Base-by-base conservation (phyloP, 257 asterid species). In the Capsicum rhomboideum region DNA sequence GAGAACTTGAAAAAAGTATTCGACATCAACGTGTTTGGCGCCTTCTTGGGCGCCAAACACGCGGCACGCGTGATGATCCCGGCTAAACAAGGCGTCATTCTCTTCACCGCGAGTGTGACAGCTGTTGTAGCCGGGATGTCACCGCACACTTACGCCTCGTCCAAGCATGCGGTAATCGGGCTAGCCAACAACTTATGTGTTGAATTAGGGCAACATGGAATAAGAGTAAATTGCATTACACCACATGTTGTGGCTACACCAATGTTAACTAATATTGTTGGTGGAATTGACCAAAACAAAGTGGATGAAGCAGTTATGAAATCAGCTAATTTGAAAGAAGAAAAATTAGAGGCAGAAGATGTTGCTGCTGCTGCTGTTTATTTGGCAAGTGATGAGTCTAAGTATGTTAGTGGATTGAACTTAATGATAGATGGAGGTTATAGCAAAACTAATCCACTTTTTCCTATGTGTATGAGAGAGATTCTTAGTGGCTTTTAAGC, bases 1-100 rank as follows among this genome's bases (percentile, higher is more conserved):
- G 82, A 72, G 7, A 84, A 85, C 53, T 68, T 89, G 55, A 82
- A 66, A 52, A 53, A 83, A 49, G 87, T 89, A n/a, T 80, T 91
- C 7, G 87, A 87, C 7, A 89, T 88, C 9, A 91, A 89, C 18
- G 86, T 89, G 2, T 87, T 69, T 4, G 93, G 92, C 2, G 87
- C 85, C 6, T 80, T 85, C n/a, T 13, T 68, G 4, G 28, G 87
- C 6, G 87, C 87, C 28, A 80, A 87, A 74, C 88, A 87, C 64
- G 90, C 90, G 0, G 83, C 90, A 2, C 82, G 87, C 0, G 88
- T 80, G 37, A 87, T 87, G 90, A 80, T 87, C 79, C 90, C 85
- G 4, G 84, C 72, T 14, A 87, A 40, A 74, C 74, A 75, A 4
- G 88, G 90, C 3, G 40, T 80, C 78, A 83, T 87, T 31, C 40